phyloP scores from a whole-genome alignment of 116 monocot genomes.

The Phalaenopsis hybrid region DNA sequence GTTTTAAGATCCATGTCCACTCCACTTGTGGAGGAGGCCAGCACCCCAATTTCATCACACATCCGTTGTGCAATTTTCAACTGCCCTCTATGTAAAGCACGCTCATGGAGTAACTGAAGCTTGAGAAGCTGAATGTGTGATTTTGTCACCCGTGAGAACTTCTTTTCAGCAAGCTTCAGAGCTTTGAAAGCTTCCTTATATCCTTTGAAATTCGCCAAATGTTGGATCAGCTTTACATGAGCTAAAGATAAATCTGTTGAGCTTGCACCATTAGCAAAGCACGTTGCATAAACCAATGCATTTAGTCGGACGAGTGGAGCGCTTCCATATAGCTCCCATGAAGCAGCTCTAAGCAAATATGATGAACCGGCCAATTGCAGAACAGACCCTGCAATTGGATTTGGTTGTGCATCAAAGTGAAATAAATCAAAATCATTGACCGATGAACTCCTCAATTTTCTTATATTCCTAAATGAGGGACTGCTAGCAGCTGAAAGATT shows the following conservation, averaged over 20 bases:
- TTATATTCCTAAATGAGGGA: slow-evolving; percentile 36
- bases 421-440: slow-evolving; percentile 76
- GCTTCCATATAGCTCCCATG: slow-evolving; percentile 97
- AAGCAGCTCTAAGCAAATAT: slow-evolving; percentile 78
- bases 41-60: slow-evolving; percentile 71
- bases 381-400: slow-evolving; percentile 68
- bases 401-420: slow-evolving; percentile 65
- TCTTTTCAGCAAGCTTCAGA: slow-evolving; percentile 70
- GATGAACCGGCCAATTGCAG: slow-evolving; percentile 86
- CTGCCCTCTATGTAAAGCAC: slow-evolving; percentile 85
- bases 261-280: slow-evolving; percentile 88
- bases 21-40: slow-evolving; percentile 66
- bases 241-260: slow-evolving; percentile 72
- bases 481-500: slow-evolving; percentile 31
- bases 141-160: slow-evolving; percentile 54
- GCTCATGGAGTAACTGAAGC: slow-evolving; percentile 86
- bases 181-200: slow-evolving; percentile 80
- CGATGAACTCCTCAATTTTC: slow-evolving; percentile 24
- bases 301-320: slow-evolving; percentile 79
- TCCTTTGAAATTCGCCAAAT: slow-evolving; percentile 73
- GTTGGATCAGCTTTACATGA: slow-evolving; percentile 87
- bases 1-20: slow-evolving; percentile 90
- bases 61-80: slow-evolving; percentile 66
- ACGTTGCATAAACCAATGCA: slow-evolving; percentile 71
- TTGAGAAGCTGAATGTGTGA: slow-evolving; percentile 58